Evolutionary conservation across 345 rosid genomes (phyloP).

Genomic region (Crucihimalaya himalaica): DNA sequence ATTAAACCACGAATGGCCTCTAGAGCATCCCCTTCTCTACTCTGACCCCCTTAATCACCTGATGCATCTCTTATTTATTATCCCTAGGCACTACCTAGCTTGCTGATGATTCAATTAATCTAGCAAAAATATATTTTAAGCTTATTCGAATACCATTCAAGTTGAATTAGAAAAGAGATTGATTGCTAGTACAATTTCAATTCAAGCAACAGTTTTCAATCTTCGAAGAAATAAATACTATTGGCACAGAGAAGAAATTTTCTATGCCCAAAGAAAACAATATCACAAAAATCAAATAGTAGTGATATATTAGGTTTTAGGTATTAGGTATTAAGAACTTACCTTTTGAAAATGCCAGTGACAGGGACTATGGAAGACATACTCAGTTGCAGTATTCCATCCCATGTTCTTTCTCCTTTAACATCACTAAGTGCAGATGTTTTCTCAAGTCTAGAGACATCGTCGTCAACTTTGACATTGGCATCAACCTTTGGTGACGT

Average conservation of each 20-base stretch:
- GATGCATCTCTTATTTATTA: neutral
- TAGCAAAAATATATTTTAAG: neutral
- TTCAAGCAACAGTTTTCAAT: slow-evolving; percentile 1
- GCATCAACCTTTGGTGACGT: slow-evolving; percentile 23
- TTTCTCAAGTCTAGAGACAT: slow-evolving; percentile 31
- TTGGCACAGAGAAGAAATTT: neutral
- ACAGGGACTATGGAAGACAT: slow-evolving; percentile 53
- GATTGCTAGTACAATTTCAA: neutral
- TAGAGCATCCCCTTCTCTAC: neutral
- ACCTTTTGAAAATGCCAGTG: slow-evolving; percentile 76
- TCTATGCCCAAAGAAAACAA: neutral
- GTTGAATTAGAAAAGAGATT: neutral
- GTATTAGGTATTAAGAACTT: slow-evolving; percentile 29
- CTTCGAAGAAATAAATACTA: neutral
- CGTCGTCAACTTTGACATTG: slow-evolving; percentile 25
- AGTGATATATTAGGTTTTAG: neutral
- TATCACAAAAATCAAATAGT: neutral
- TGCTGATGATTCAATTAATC: slow-evolving; percentile 7
- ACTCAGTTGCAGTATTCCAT: slow-evolving; percentile 77
- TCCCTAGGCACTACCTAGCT: slow-evolving; percentile 1
- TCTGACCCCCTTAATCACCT: neutral
- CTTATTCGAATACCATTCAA: slow-evolving; percentile 10
- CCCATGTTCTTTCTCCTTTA: slow-evolving; percentile 70
- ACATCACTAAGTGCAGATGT: slow-evolving; percentile 29
- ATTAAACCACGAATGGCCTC: slow-evolving; percentile 2